Percentiles rank a stretch among this genome's conserved stretches.
Conservation (phyloP, 768 basidiomycete genomes). For the Russula sp. region DNA sequence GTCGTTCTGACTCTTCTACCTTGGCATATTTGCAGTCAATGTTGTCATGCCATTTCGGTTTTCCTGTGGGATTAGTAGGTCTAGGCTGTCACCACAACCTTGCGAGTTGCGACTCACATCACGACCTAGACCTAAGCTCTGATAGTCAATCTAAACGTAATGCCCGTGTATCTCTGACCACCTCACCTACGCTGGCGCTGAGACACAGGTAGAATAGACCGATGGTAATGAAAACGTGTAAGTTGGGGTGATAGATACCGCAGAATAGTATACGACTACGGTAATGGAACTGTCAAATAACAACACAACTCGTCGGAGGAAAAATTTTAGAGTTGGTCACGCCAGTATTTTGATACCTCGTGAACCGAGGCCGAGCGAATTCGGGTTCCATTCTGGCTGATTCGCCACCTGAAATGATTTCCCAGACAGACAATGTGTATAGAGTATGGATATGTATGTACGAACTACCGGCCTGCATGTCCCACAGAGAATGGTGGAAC, state of each 20-base stretch:
- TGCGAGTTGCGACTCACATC: too few species aligned
- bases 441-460: slow-evolving; percentile 11
- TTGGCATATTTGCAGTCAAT: background rate
- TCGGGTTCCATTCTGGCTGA: background rate
- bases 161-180: background rate
- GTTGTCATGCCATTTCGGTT: background rate
- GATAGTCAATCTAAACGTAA: background rate
- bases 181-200: background rate
- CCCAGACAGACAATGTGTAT: background rate
- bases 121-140: background rate
- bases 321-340: background rate
- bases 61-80: too few species aligned
- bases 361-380: background rate
- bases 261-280: background rate
- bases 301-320: background rate
- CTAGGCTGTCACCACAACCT: too few species aligned
- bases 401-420: background rate
- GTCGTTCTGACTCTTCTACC: background rate
- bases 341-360: background rate
- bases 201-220: background rate
- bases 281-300: background rate
- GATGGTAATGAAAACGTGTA: background rate
- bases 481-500: slow-evolving; percentile 9
- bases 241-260: background rate
- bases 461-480: slow-evolving; percentile 30